A percentile compares a stretch with the other conserved stretches of the same genome.
phyloP scores from a whole-genome alignment of 2,329 filamentous ascomycete species.

The Claviceps africana region DNA sequence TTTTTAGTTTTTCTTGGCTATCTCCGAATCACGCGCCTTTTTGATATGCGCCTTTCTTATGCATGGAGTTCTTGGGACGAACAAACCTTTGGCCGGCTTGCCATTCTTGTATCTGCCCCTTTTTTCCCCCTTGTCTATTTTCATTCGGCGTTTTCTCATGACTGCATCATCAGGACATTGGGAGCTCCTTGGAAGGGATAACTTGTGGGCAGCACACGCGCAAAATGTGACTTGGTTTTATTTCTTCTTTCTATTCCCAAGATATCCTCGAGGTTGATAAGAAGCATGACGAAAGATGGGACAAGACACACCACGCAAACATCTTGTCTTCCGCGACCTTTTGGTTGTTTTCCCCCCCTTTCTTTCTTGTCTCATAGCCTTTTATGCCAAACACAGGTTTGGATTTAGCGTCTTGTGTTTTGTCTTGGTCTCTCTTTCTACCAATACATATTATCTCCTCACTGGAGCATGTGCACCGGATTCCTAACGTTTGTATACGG shows the following conservation, averaged over 20 bases:
- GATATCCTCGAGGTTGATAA: neutral
- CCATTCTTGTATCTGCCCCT: neutral
- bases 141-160: neutral
- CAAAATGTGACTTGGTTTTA: neutral
- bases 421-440: neutral
- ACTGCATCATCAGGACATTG: conserved; percentile 1
- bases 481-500: too few relatives aligned
- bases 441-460: neutral
- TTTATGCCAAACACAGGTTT: neutral
- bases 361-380: neutral
- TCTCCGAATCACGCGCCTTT: neutral
- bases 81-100: neutral
- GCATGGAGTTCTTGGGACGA: neutral
- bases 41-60: neutral
- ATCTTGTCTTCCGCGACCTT: neutral
- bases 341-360: neutral
- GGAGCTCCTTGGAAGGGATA: neutral
- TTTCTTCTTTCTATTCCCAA: neutral
- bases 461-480: neutral
- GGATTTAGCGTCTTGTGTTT: neutral
- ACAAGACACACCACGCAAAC: neutral
- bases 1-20: neutral
- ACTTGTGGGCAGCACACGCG: neutral
- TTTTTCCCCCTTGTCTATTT: neutral
- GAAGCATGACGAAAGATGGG: neutral